phyloP scores from a whole-genome alignment of 257 asterid genomes.

The Lantana camara region DNA sequence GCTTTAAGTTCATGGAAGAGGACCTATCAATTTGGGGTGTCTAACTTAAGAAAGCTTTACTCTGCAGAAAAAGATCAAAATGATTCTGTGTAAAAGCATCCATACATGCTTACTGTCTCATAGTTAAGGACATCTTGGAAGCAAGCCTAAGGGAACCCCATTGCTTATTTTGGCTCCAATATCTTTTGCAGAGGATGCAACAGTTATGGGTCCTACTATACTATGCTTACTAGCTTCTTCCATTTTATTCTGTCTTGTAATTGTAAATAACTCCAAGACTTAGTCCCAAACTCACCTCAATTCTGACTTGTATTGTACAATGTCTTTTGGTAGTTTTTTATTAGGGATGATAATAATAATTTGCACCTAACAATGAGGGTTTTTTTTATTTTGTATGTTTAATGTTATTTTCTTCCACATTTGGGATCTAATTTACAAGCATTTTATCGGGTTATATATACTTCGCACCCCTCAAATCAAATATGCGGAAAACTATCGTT shows the following conservation, averaged over 20 bases:
- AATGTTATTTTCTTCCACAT: no score
- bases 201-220: conserved; percentile 10
- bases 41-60: conserved; percentile 3
- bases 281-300: no score
- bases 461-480: no score
- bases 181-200: conserved; percentile 11
- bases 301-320: no score
- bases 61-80: conserved; percentile 16
- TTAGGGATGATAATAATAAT: no score
- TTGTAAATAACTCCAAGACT: no score
- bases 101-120: conserved; percentile 25
- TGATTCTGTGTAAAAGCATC: conserved; percentile 6
- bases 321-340: no score
- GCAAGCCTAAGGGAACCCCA: conserved; percentile 25
- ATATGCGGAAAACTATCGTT: no score
- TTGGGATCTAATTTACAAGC: no score
- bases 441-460: no score
- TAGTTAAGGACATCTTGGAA: conserved; percentile 28
- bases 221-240: neutral
- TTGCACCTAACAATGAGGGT: no score
- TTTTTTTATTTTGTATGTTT: no score
- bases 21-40: conserved; percentile 22
- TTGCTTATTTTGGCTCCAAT: conserved; percentile 21
- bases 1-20: neutral
- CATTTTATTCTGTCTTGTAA: conserved; percentile 9